phyloP scores from a whole-genome alignment of 768 basidiomycete genomes.

The Thelephora aurantiotincta region DNA sequence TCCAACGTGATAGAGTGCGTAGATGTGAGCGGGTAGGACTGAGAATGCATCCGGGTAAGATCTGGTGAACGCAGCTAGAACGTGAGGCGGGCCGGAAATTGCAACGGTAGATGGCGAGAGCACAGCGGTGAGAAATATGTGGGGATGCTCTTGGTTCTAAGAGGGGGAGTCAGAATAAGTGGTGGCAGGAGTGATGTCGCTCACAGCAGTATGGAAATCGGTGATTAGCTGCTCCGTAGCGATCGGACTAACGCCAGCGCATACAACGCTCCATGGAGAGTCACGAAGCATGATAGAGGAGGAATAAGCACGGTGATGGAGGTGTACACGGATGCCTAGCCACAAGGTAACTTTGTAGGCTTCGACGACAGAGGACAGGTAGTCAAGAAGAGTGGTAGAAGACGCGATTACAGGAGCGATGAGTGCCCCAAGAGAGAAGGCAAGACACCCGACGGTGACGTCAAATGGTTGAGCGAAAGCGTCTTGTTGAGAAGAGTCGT shows the following conservation, averaged over 20 bases:
- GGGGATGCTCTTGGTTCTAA: constrained; percentile 2
- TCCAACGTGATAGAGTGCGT: constrained; percentile 39
- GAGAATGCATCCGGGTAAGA: constrained; percentile 20
- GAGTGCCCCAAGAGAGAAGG: constrained; percentile 42
- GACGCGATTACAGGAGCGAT: constrained; percentile 36
- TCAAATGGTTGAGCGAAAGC: constrained; percentile 19
- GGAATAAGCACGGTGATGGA: constrained; percentile 14
- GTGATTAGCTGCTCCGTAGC: constrained; percentile 15
- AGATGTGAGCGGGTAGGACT: constrained; percentile 29
- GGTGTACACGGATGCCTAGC: constrained; percentile 32
- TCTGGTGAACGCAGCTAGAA: constrained; percentile 28
- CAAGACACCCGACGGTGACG: constrained; percentile 26
- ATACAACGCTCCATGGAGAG: constrained; percentile 31
- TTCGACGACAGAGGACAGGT: constrained; percentile 29
- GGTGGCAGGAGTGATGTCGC: neutral
- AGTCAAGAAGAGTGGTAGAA: constrained; percentile 24
- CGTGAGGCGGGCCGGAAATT: constrained; percentile 42
- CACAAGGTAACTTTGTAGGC: constrained; percentile 37
- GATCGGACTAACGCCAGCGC: constrained; percentile 19
- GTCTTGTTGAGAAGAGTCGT: constrained; percentile 12
- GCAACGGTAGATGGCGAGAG: constrained; percentile 34
- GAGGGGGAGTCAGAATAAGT: constrained; percentile 1
- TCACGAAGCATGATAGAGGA: constrained; percentile 7
- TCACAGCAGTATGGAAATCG: constrained; percentile 14
- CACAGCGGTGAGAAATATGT: constrained; percentile 36